Percentiles rank a stretch among this genome's conserved stretches.
phyloP scores from a whole-genome alignment of 2,329 filamentous ascomycete genomes.

The Corinectria fuckeliana region DNA sequence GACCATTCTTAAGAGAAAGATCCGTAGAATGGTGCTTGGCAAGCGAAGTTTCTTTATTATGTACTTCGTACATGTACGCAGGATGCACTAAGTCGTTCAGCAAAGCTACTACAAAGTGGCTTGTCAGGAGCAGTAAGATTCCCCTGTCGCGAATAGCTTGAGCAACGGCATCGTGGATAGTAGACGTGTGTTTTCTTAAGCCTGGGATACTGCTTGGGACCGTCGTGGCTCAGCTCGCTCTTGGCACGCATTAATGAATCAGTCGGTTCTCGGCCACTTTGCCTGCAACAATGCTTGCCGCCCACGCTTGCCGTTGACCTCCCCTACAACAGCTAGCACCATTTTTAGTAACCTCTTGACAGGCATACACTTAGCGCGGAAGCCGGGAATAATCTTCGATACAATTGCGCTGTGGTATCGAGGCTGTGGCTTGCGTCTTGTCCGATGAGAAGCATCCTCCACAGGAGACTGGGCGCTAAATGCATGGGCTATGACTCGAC shows the following conservation, averaged over 20 bases:
- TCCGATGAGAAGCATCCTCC: background rate
- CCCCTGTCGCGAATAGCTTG: no score
- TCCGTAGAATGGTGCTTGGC: background rate
- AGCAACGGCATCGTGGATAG: no score
- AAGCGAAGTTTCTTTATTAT: background rate
- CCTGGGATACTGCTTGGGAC: background rate
- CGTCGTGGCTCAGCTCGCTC: background rate
- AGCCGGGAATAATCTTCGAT: background rate
- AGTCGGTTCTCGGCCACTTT: no score
- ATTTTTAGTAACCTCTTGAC: background rate
- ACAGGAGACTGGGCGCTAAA: background rate
- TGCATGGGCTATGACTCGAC: constrained; percentile 14
- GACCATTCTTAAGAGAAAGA: background rate
- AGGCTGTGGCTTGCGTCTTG: background rate
- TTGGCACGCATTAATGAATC: constrained; percentile 11
- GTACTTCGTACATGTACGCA: no score
- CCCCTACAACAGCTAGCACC: background rate
- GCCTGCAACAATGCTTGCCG: no score
- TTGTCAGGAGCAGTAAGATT: background rate
- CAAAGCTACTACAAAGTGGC: background rate
- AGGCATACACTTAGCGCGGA: background rate
- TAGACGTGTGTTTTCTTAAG: background rate
- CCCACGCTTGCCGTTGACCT: background rate
- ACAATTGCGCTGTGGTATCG: background rate
- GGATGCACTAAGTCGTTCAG: background rate